phyloP scores from a whole-genome alignment of 345 rosid species.

The Anastatica hierochuntica region DNA sequence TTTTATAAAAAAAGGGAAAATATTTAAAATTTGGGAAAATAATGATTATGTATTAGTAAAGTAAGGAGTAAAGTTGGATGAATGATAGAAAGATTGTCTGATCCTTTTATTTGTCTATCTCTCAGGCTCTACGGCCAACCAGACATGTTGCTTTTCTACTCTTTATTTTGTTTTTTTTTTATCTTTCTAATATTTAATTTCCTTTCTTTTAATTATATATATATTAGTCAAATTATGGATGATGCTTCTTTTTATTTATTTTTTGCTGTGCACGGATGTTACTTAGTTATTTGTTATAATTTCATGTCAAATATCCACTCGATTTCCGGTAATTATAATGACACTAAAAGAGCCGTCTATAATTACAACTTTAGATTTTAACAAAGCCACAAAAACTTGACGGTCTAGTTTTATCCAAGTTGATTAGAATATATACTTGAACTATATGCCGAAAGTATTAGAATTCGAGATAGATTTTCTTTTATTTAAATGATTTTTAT shows the following conservation, averaged over 20 bases:
- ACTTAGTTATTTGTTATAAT: slow-evolving; percentile 25
- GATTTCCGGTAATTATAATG: slow-evolving; percentile 15
- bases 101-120: slow-evolving; percentile 5
- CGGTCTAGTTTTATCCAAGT: not conserved
- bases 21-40: too few relatives aligned
- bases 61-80: too few relatives aligned
- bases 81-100: too few relatives aligned
- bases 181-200: too few relatives aligned
- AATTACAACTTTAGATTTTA: not conserved
- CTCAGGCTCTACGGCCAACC: slow-evolving; percentile 18
- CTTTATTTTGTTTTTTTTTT: too few relatives aligned
- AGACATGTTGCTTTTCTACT: slow-evolving; percentile 4
- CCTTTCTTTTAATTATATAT: not conserved
- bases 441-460: too few relatives aligned
- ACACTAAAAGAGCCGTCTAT: slow-evolving; percentile 8
- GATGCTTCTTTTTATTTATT: too few relatives aligned
- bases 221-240: slow-evolving; percentile 19
- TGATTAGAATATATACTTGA: slow-evolving; percentile 15
- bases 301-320: slow-evolving; percentile 24
- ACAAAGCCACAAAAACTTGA: slow-evolving; percentile 14
- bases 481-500: not conserved
- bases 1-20: not conserved
- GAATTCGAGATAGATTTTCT: not conserved
- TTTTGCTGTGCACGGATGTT: too few relatives aligned
- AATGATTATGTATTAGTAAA: too few relatives aligned